These are phyloP conservation scores for Climacium dendroides DNA, from an alignment of 225 moss, liverwort and hornwort genomes.

Conservation along the genomic window DNA sequence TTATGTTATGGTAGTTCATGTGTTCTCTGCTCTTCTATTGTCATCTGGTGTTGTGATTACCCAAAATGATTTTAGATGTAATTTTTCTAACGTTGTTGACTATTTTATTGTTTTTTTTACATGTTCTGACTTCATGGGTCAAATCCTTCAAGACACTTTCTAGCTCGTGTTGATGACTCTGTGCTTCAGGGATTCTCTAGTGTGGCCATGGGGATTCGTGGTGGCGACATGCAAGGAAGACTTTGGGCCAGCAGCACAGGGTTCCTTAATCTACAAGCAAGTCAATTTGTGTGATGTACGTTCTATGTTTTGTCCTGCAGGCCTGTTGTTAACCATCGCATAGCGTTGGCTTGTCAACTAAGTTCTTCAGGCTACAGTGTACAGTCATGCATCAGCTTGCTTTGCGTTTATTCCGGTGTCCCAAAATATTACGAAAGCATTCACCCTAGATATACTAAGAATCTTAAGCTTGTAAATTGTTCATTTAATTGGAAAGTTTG, in stretches of 20 bases:
- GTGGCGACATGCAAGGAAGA: slow-evolving; percentile 2
- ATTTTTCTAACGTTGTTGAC: not conserved
- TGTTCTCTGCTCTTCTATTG: not conserved
- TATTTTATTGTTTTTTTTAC: not conserved
- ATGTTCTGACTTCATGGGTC: not conserved
- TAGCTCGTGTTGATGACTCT: slow-evolving; percentile 10
- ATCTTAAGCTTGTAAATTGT: not conserved
- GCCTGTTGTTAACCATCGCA: not conserved
- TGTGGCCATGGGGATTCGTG: not conserved
- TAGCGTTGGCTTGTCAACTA: not conserved
- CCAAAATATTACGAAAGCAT: not conserved
- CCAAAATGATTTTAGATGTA: not conserved
- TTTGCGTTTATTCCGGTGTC: not conserved
- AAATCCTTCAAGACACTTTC: not conserved
- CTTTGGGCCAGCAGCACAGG: not conserved
- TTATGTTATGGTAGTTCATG: not conserved
- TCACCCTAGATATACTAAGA: not conserved
- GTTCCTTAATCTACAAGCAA: not conserved
- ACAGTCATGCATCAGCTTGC: not conserved
- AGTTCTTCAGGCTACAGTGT: not conserved
- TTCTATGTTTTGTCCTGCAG: not conserved
- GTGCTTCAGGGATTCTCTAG: slow-evolving; percentile 2
- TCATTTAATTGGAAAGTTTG: not conserved
- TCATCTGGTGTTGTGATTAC: not conserved
- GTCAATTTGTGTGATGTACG: not conserved